Conservation (phyloP, 176 grass and related monocot genomes). For the Hordeum vulgare region DNA sequence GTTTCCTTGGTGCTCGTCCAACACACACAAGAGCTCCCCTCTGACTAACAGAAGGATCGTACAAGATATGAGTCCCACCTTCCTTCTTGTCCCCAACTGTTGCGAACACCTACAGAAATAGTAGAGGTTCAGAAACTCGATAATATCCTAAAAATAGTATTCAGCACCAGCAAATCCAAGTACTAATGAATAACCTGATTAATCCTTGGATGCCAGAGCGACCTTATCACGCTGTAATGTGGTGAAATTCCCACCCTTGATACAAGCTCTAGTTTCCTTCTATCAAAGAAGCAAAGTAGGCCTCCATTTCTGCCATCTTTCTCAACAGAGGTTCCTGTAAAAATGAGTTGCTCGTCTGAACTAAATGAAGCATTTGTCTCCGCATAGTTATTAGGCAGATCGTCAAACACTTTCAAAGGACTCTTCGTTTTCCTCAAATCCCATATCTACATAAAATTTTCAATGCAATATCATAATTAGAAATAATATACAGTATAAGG, state of each 20-base stretch:
- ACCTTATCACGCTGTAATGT: slow-evolving; percentile 74
- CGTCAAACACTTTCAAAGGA: slow-evolving; percentile 79
- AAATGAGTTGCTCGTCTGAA: slow-evolving; percentile 89
- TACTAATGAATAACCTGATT: slow-evolving; percentile 59
- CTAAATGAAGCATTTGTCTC: slow-evolving; percentile 90
- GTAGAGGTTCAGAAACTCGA: neutral
- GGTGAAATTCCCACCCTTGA: slow-evolving; percentile 90
- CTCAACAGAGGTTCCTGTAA: slow-evolving; percentile 92
- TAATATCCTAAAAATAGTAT: slow-evolving; percentile 16
- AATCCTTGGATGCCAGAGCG: slow-evolving; percentile 84
- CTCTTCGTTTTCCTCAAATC: slow-evolving; percentile 75
- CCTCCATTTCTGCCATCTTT: slow-evolving; percentile 78
- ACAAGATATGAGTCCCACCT: slow-evolving; percentile 84
- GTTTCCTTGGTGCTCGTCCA: slow-evolving; percentile 83
- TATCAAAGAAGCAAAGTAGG: slow-evolving; percentile 93
- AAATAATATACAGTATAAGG: slow-evolving; percentile 18
- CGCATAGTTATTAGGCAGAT: slow-evolving; percentile 85
- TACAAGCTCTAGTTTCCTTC: slow-evolving; percentile 90
- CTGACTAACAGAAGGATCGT: slow-evolving; percentile 92
- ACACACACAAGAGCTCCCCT: slow-evolving; percentile 94
- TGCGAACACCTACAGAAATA: slow-evolving; percentile 70
- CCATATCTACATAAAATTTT: slow-evolving; percentile 63
- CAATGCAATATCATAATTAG: slow-evolving; percentile 14
- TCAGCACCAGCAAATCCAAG: neutral
- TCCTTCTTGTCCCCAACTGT: slow-evolving; percentile 96